A percentile compares a stretch with the other conserved stretches of the same genome.
phyloP scores from a whole-genome alignment of 2,329 filamentous ascomycete species.

The Nakataea oryzae region DNA sequence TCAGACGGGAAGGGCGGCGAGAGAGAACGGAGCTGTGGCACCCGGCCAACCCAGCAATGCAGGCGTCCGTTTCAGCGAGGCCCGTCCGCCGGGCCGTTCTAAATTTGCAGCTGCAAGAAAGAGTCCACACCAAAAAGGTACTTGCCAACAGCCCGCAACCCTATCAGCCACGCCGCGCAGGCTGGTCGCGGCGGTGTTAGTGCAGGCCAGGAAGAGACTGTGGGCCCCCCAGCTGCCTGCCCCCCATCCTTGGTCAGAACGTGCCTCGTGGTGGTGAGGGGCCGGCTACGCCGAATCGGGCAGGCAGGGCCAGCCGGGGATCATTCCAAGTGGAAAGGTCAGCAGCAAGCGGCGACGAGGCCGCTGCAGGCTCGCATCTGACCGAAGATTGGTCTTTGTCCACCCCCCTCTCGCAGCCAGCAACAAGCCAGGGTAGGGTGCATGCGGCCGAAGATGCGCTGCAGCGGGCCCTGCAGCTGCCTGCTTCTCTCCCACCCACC shows the following conservation, averaged over 20 bases:
- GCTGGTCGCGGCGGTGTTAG: background rate
- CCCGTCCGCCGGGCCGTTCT: background rate
- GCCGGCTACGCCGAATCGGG: background rate
- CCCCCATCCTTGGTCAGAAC: too few relatives aligned
- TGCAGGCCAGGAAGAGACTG: background rate
- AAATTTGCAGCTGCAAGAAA: background rate
- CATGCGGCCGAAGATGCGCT: too few relatives aligned
- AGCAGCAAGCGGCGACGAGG: background rate
- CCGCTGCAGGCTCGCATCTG: background rate
- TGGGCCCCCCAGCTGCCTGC: background rate
- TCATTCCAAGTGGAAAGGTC: background rate
- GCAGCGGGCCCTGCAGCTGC: background rate
- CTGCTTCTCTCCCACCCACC: too few relatives aligned
- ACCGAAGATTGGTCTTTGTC: too few relatives aligned
- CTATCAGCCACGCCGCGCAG: background rate
- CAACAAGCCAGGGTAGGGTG: background rate
- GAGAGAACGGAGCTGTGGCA: background rate
- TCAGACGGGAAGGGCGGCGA: background rate
- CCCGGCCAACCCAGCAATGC: background rate
- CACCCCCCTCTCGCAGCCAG: background rate
- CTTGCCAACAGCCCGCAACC: background rate
- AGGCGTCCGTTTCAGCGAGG: background rate
- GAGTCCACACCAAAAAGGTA: background rate
- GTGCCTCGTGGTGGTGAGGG: background rate
- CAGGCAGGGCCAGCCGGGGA: background rate